These are phyloP conservation scores for Panaeolus cyanescens DNA, from an alignment of 768 basidiomycete genomes.

Conservation along the genomic window DNA sequence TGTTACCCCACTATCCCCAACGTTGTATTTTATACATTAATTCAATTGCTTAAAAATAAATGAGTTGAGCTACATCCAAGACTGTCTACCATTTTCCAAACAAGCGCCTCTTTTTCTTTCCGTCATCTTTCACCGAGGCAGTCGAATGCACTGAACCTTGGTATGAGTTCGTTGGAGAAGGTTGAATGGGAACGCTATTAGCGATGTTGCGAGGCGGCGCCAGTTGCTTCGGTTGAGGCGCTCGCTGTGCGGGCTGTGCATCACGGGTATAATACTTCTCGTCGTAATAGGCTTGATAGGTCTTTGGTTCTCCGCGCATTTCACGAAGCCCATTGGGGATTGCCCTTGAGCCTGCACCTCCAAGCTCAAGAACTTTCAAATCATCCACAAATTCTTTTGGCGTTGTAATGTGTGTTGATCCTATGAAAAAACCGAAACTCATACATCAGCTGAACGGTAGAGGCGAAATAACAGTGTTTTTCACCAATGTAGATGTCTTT, in stretches of 20 bases:
- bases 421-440: constrained; percentile 40
- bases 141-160: constrained; percentile 41
- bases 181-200: constrained; percentile 38
- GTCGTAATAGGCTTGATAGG: constrained; percentile 80
- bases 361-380: constrained; percentile 81
- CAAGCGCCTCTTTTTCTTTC: constrained; percentile 79
- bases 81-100: constrained; percentile 56
- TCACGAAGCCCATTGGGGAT: constrained; percentile 70
- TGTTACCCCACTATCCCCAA: neutral
- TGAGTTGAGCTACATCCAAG: constrained; percentile 18
- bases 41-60: neutral
- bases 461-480: neutral
- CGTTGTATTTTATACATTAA: neutral
- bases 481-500: constrained; percentile 93
- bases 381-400: constrained; percentile 87
- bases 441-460: neutral
- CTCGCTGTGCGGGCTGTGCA: constrained; percentile 52
- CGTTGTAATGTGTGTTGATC: constrained; percentile 86
- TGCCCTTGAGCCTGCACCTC: constrained; percentile 80
- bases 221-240: constrained; percentile 32
- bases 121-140: constrained; percentile 46
- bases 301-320: constrained; percentile 41
- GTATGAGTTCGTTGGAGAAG: constrained; percentile 57
- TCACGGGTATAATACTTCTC: constrained; percentile 74
- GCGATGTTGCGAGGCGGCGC: constrained; percentile 34